phyloP scores from a whole-genome alignment of 2,329 filamentous ascomycete species.

The Annulohypoxylon truncatum region DNA sequence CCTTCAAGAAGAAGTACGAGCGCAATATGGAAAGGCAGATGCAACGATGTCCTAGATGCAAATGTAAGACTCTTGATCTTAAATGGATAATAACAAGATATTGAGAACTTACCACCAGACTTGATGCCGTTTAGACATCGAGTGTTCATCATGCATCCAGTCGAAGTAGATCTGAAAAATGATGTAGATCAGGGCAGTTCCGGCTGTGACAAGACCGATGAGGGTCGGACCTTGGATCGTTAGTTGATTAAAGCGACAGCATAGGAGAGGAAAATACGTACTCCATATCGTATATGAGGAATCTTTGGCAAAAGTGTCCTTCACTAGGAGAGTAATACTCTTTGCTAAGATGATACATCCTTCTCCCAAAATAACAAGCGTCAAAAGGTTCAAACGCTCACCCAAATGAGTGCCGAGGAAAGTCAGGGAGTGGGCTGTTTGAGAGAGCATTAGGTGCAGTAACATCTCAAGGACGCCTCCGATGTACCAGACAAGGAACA shows the following conservation, averaged over 20 bases:
- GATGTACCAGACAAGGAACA: conserved; percentile 63
- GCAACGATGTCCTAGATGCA: conserved; percentile 59
- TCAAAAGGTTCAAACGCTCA: conserved; percentile 72
- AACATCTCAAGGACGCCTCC: conserved; percentile 65
- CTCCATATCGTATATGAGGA: conserved; percentile 42
- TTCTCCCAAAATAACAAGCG: conserved; percentile 74
- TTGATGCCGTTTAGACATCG: conserved; percentile 67
- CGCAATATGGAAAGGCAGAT: conserved; percentile 72
- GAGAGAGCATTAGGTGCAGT: conserved; percentile 64
- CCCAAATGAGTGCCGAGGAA: conserved; percentile 73
- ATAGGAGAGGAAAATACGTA: conserved; percentile 14
- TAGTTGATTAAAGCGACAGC: conserved; percentile 14
- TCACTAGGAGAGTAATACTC: conserved; percentile 63
- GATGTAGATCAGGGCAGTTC: conserved; percentile 57
- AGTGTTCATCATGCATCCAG: conserved; percentile 71
- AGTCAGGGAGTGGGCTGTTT: conserved; percentile 65
- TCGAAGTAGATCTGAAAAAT: conserved; percentile 65
- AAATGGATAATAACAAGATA: neutral
- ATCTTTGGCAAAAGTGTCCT: conserved; percentile 57
- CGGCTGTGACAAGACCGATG: conserved; percentile 56
- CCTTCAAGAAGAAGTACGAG: conserved; percentile 74
- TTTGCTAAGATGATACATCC: conserved; percentile 68
- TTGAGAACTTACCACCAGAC: conserved; percentile 57
- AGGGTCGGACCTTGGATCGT: conserved; percentile 50
- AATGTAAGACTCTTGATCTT: neutral